Conservation (phyloP, 1,284 basidiomycete genomes). For the Mycosarcoma maydis region DNA sequence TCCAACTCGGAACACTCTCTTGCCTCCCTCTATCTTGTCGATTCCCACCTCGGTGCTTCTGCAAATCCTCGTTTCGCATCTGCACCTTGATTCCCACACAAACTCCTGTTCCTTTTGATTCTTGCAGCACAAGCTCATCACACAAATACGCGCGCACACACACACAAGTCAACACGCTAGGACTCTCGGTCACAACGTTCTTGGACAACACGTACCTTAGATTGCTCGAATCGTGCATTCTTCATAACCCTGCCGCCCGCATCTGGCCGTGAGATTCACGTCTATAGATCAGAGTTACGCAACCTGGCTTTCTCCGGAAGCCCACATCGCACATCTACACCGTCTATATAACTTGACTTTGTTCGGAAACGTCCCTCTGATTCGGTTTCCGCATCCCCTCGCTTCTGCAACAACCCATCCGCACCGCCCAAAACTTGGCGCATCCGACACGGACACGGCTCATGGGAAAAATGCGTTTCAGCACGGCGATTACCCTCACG, state of each 20-base stretch:
- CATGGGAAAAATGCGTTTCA: constrained; percentile 34
- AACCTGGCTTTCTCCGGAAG: background rate
- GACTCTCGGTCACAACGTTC: background rate
- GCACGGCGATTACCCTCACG: constrained; percentile 19
- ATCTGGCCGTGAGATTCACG: no score
- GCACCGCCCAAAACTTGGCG: no score
- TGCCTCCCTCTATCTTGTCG: background rate
- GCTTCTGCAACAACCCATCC: no score
- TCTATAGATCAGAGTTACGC: background rate
- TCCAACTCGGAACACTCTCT: constrained; percentile 30
- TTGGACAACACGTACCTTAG: constrained; percentile 1
- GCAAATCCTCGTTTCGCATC: background rate
- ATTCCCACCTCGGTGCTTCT: constrained; percentile 5
- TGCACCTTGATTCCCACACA: constrained; percentile 5
- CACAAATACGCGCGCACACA: background rate
- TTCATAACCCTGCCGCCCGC: background rate
- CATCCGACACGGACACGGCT: background rate
- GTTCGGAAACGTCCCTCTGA: no score
- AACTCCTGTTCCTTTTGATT: background rate
- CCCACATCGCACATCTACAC: background rate
- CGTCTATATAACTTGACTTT: constrained; percentile 7
- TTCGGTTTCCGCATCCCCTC: no score
- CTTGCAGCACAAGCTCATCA: background rate
- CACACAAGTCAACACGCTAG: no score
- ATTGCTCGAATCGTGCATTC: constrained; percentile 6